Evolutionary conservation across 306 rosid genomes (phyloP).

Genomic region (Quercus agrifolia): DNA sequence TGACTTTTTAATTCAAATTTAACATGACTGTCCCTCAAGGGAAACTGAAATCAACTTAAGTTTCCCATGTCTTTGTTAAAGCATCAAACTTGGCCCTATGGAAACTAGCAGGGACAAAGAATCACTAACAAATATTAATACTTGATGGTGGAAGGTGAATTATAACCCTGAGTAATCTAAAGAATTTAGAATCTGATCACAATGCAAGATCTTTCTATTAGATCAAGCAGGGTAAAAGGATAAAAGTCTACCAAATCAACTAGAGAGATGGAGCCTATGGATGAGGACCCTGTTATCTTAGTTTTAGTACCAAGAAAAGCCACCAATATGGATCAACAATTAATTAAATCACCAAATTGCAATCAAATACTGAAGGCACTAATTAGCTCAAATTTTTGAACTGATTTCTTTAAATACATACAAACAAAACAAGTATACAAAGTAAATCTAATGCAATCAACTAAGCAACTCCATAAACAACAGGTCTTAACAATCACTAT

Average conservation of each 20-base stretch:
- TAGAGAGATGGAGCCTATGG: background rate
- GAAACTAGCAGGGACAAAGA: background rate
- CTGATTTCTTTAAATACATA: background rate
- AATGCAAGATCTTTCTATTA: background rate
- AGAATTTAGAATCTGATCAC: background rate
- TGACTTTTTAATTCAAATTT: background rate
- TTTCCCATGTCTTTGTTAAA: background rate
- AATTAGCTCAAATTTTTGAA: background rate
- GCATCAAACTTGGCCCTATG: background rate
- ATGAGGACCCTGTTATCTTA: background rate
- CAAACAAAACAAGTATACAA: background rate
- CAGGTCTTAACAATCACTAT: conserved; percentile 22
- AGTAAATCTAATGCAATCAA: conserved; percentile 2
- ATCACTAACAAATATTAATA: background rate
- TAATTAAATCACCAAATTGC: background rate
- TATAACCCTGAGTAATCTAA: background rate
- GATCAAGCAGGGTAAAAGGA: no score
- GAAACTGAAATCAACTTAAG: background rate
- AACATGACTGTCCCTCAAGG: background rate
- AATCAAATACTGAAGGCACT: background rate
- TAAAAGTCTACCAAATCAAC: background rate
- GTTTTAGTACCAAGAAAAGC: background rate
- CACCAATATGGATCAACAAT: background rate
- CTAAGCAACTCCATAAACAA: conserved; percentile 25
- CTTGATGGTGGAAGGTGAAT: no score